Conservation (phyloP, 495 filamentous ascomycete genomes). For the Annulohypoxylon bovei region DNA sequence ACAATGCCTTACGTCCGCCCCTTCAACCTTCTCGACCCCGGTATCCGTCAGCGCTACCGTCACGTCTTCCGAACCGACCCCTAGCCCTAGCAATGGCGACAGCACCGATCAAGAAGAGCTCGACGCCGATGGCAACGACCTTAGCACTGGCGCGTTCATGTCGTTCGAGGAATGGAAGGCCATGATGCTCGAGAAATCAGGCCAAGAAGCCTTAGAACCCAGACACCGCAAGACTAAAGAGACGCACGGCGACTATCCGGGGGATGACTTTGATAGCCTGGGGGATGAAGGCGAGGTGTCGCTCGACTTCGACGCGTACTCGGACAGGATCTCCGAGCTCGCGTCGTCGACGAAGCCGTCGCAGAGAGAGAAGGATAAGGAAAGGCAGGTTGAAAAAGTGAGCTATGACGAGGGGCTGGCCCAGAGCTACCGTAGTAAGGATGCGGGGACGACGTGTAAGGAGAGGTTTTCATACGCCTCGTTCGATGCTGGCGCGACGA, state of each 20-base stretch:
- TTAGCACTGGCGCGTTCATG: constrained; percentile 87
- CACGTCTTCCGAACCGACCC: constrained; percentile 24
- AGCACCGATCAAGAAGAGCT: constrained; percentile 27
- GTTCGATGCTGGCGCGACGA: constrained; percentile 93
- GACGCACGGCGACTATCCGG: constrained; percentile 46
- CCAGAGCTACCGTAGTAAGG: constrained; percentile 76
- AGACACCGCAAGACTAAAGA: constrained; percentile 60
- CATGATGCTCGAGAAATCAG: constrained; percentile 86
- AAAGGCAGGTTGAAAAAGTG: constrained; percentile 56
- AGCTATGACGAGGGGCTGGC: constrained; percentile 57
- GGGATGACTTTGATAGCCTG: constrained; percentile 46
- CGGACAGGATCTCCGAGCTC: constrained; percentile 56
- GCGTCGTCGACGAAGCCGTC: constrained; percentile 46
- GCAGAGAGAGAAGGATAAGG: constrained; percentile 55
- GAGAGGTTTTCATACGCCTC: constrained; percentile 97
- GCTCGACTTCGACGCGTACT: constrained; percentile 77
- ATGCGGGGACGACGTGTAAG: constrained; percentile 89
- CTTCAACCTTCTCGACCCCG: constrained; percentile 37
- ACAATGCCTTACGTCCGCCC: constrained; percentile 70
- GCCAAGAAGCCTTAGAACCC: constrained; percentile 81
- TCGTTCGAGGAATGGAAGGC: constrained; percentile 99
- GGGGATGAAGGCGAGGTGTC: constrained; percentile 94
- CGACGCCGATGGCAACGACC: constrained; percentile 55
- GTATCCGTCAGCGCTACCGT: constrained; percentile 34
- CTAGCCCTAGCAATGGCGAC: constrained; percentile 6